Conservation (phyloP, 2,329 filamentous ascomycete genomes). For the Capronia americana region DNA sequence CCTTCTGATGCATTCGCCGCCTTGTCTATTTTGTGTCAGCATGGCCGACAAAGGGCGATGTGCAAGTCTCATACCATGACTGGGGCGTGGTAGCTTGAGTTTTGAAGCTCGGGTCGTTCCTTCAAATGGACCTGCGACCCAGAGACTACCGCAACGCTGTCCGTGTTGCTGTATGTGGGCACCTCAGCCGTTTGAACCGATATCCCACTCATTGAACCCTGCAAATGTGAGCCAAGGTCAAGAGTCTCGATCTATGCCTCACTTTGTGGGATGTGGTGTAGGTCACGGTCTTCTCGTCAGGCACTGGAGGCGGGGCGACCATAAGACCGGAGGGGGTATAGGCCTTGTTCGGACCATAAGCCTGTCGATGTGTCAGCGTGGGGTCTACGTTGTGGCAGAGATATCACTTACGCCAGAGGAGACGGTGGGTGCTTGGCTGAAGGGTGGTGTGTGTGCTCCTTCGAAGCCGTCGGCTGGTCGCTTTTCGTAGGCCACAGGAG, state of each 20-base stretch:
- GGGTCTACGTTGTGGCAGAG: no score
- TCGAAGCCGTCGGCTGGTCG: slow-evolving; percentile 3
- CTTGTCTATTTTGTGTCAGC: slow-evolving; percentile 10
- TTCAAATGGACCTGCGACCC: slow-evolving; percentile 11
- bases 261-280: slow-evolving; percentile 5
- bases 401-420: not conserved
- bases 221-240: slow-evolving; percentile 14
- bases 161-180: not conserved
- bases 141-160: not conserved
- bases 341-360: not conserved
- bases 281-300: slow-evolving; percentile 3
- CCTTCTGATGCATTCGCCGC: slow-evolving; percentile 21
- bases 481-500: slow-evolving; percentile 6
- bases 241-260: slow-evolving; percentile 10
- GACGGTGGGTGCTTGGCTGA: not conserved
- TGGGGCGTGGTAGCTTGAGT: slow-evolving; percentile 16
- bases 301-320: slow-evolving; percentile 3
- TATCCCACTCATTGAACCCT: slow-evolving; percentile 16
- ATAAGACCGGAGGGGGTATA: not conserved
- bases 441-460: not conserved
- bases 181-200: slow-evolving; percentile 13
- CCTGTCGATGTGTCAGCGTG: not conserved
- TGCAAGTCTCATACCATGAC: slow-evolving; percentile 3
- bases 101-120: slow-evolving; percentile 8
- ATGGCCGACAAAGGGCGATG: no score